Evolutionary conservation across 129 eudicot species (phyloP).

Genomic region (Saposhnikovia divaricata): DNA sequence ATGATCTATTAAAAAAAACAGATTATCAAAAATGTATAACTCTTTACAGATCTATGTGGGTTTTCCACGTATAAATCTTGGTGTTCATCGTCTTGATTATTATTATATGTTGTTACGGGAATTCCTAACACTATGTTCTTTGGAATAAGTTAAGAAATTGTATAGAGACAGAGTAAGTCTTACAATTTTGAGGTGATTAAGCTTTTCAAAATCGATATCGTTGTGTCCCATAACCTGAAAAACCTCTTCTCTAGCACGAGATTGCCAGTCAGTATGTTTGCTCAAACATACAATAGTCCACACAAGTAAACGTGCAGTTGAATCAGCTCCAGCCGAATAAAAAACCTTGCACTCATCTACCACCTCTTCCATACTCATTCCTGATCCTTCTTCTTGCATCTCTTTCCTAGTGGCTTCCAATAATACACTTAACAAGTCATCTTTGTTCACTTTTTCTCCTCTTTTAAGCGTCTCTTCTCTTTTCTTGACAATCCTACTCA

Average conservation of each 20-base stretch:
- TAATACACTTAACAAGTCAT: conserved; percentile 3
- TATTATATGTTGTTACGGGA: no score
- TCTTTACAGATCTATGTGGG: no score
- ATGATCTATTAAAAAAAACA: no score
- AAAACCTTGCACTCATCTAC: conserved; percentile 7
- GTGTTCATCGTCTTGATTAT: no score
- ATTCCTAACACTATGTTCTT: no score
- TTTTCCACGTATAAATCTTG: no score
- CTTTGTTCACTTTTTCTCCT: neutral
- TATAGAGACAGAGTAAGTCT: neutral
- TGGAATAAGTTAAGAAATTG: no score
- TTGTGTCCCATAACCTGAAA: neutral
- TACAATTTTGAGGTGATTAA: conserved; percentile 3
- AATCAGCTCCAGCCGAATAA: neutral
- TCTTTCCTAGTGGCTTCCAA: neutral
- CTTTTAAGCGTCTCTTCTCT: neutral
- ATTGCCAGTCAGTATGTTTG: neutral
- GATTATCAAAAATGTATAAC: no score
- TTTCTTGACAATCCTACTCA: neutral
- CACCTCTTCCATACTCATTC: conserved; percentile 7
- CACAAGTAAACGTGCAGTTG: neutral
- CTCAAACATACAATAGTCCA: conserved; percentile 7
- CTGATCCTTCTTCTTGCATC: neutral
- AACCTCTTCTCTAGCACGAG: neutral
- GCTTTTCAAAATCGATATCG: neutral